A percentile compares a stretch with the other conserved stretches of the same genome.
phyloP scores from a whole-genome alignment of 768 basidiomycete genomes.

The Panaeolus cyanescens region DNA sequence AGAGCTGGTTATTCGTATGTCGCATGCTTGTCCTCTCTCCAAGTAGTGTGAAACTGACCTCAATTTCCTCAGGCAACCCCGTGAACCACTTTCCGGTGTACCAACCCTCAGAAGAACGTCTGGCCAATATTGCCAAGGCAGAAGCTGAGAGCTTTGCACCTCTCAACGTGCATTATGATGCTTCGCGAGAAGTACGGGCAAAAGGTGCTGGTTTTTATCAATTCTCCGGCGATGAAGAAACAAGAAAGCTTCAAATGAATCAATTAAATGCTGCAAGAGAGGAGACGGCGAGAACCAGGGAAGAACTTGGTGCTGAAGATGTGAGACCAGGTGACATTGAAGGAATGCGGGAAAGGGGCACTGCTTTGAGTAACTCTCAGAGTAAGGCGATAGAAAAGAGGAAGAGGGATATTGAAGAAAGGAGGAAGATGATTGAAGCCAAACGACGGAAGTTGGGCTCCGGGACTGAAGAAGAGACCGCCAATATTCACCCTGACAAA shows the following conservation, averaged over 20 bases:
- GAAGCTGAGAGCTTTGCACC: conserved; percentile 74
- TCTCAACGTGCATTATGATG: conserved; percentile 79
- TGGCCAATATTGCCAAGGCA: conserved; percentile 73
- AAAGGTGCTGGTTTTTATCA: conserved; percentile 93
- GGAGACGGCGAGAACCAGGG: conserved; percentile 68
- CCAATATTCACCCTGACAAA: neutral
- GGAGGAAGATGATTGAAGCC: conserved; percentile 61
- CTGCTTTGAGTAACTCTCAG: conserved; percentile 24
- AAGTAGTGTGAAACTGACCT: neutral
- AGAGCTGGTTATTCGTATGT: conserved; percentile 60
- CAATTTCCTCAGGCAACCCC: conserved; percentile 61
- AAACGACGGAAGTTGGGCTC: conserved; percentile 57
- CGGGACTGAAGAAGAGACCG: conserved; percentile 7
- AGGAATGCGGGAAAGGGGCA: conserved; percentile 58
- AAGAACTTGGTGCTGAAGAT: conserved; percentile 62
- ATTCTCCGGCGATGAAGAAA: conserved; percentile 86
- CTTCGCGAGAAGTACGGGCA: conserved; percentile 78
- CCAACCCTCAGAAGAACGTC: conserved; percentile 77
- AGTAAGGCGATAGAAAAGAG: conserved; percentile 73
- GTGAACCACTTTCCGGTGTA: conserved; percentile 87
- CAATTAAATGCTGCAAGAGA: conserved; percentile 66
- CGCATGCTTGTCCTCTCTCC: neutral
- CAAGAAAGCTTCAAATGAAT: conserved; percentile 79
- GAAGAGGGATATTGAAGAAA: conserved; percentile 72
- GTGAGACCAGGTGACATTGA: conserved; percentile 72